phyloP scores from a whole-genome alignment of 148 eudicot species.

The Heliosperma pusillum region DNA sequence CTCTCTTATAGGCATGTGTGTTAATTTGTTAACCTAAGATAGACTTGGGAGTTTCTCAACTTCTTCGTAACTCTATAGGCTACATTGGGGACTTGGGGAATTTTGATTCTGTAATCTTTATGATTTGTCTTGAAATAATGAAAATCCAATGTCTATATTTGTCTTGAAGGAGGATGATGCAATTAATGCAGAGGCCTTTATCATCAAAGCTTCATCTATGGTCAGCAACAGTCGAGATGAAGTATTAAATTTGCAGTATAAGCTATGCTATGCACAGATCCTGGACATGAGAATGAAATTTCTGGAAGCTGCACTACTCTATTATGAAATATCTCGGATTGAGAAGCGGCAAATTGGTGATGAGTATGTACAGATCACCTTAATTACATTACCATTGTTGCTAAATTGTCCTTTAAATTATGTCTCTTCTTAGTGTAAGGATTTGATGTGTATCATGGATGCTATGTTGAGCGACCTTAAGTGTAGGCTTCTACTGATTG shows the following conservation, averaged over 20 bases:
- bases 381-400: background rate
- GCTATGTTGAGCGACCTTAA: background rate
- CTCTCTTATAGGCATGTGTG: background rate
- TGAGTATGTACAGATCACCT: conserved; percentile 54
- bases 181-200: conserved; percentile 88
- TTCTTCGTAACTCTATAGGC: background rate
- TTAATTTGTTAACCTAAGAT: background rate
- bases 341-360: conserved; percentile 92
- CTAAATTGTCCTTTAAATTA: background rate
- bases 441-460: background rate
- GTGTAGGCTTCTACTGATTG: background rate
- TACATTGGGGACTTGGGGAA: background rate
- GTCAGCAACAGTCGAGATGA: conserved; percentile 86
- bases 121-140: background rate
- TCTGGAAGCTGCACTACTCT: conserved; percentile 93
- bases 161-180: conserved; percentile 86
- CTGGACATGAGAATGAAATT: conserved; percentile 91
- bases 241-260: conserved; percentile 82
- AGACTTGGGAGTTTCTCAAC: background rate
- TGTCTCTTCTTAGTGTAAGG: background rate
- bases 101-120: background rate
- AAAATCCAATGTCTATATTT: conserved; percentile 2
- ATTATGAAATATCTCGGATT: conserved; percentile 91
- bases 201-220: conserved; percentile 90
- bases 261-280: conserved; percentile 94